phyloP scores from a whole-genome alignment of 306 rosid species.

The Arachis stenosperma region DNA sequence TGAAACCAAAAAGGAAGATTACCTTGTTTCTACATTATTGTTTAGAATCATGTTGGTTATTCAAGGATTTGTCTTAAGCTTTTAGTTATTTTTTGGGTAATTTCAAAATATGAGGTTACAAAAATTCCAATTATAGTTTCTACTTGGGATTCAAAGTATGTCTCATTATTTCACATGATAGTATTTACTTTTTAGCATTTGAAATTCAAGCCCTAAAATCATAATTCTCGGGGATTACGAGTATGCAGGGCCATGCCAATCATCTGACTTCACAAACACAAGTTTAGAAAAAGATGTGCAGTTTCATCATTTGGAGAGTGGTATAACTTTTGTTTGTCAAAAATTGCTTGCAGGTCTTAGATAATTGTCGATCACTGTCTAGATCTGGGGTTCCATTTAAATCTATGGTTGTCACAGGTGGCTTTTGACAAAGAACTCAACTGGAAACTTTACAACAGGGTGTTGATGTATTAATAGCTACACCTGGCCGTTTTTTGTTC shows the following conservation, averaged over 20 bases:
- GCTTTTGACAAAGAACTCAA: constrained; percentile 84
- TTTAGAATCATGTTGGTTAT: not conserved
- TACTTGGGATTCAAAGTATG: not conserved
- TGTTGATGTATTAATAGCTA: constrained; percentile 86
- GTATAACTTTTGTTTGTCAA: constrained; percentile 11
- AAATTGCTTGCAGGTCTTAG: constrained; percentile 62
- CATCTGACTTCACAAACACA: not conserved
- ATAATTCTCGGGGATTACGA: not conserved
- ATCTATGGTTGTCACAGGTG: constrained; percentile 92
- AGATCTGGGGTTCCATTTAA: constrained; percentile 85
- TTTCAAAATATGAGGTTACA: not conserved
- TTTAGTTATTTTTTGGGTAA: not conserved
- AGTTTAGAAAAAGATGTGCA: not conserved
- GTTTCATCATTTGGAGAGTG: constrained; percentile 12
- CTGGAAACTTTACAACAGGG: constrained; percentile 74
- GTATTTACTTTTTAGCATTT: not conserved
- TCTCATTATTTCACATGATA: not conserved
- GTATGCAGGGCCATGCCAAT: not conserved
- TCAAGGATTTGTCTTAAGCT: not conserved
- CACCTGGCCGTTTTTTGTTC: constrained; percentile 90
- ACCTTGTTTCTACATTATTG: not conserved
- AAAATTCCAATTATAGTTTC: not conserved
- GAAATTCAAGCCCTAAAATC: not conserved
- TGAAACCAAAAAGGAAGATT: too few relatives aligned
- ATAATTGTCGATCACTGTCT: constrained; percentile 77